Percentiles rank a stretch among this genome's conserved stretches.
These are phyloP conservation scores for Fusarium neocosmosporiellum DNA, from an alignment of 2,329 filamentous ascomycete genomes.

Conservation along the genomic window DNA sequence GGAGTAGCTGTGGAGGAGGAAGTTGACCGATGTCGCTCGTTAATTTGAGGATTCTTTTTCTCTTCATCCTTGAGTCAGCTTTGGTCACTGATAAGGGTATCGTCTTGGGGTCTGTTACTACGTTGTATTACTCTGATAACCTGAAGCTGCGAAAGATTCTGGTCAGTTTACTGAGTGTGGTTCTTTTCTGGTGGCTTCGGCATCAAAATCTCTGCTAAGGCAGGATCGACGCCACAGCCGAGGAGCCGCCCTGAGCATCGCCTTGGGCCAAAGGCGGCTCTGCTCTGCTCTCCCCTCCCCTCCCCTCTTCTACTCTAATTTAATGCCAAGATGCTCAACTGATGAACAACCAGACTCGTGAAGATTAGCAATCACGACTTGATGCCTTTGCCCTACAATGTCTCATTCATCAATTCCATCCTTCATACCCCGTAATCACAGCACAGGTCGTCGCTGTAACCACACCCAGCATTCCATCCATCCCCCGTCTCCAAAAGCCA, in stretches of 20 bases:
- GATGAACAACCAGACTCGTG: not conserved
- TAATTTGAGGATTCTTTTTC: not conserved
- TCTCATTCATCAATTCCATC: not conserved
- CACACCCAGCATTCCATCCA: too few relatives aligned
- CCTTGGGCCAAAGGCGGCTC: constrained; percentile 21
- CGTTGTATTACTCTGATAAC: not conserved
- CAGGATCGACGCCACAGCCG: constrained; percentile 28
- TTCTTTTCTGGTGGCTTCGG: not conserved
- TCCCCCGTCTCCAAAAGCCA: not conserved
- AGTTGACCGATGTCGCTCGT: constrained; percentile 33
- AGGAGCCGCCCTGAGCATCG: constrained; percentile 5
- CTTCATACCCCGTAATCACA: not conserved
- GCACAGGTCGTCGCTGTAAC: too few relatives aligned
- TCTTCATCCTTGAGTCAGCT: not conserved
- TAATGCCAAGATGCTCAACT: not conserved
- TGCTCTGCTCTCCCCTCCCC: not conserved
- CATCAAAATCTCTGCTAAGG: not conserved
- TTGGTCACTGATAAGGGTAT: not conserved
- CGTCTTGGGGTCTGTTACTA: not conserved
- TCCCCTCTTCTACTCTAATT: not conserved
- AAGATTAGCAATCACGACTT: not conserved
- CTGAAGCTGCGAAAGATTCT: too few relatives aligned
- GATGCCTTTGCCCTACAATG: not conserved
- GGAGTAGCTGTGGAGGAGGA: not conserved
- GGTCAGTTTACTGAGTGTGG: not conserved